These are phyloP conservation scores for Medicago truncatula DNA, from an alignment of 306 rosid species.

Conservation along the genomic window MtrunA17r5.0-ANR NC_053049.1:40781501-40782000, in stretches of 20 bases:
- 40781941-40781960: background rate
- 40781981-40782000: slow-evolving; percentile 13
- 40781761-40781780: slow-evolving; percentile 95
- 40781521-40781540: background rate
- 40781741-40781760: slow-evolving; percentile 99
- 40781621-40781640: slow-evolving; percentile 19
- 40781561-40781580: background rate
- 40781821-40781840: slow-evolving; percentile 25
- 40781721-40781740: slow-evolving; percentile 87
- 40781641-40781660: slow-evolving; percentile 73
- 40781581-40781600: slow-evolving; percentile 3
- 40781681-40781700: slow-evolving; percentile 84
- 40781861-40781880: background rate
- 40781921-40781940: slow-evolving; percentile 4
- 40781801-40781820: background rate
- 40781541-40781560: background rate
- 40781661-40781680: slow-evolving; percentile 75
- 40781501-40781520: background rate
- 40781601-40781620: slow-evolving; percentile 64
- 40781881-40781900: slow-evolving; percentile 42
- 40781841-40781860: slow-evolving; percentile 23
- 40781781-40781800: slow-evolving; percentile 5
- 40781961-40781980: slow-evolving; percentile 9
- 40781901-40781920: background rate
- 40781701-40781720: slow-evolving; percentile 77